Evolutionary conservation across 805 yeast genomes (phyloP), one percentile per base, ranked within the genome.

Genomic region (Torulaspora quercuum): DNA sequence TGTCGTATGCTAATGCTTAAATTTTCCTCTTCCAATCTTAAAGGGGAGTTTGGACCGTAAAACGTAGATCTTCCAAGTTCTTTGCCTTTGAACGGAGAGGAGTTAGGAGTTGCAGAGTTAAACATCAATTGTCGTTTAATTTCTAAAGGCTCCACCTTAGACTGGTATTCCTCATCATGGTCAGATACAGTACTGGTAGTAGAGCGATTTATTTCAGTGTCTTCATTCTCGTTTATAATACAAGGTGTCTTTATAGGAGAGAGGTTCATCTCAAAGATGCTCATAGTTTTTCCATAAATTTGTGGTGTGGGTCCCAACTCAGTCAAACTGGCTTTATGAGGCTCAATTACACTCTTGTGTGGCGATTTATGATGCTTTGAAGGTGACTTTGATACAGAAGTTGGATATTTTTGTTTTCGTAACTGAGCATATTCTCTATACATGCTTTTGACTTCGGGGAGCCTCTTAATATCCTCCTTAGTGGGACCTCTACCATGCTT

Each of bases 231-330:
- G 7, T n/a, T n/a, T 8, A 7, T n/a, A 7, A 12, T 30, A 9
- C 14, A 9, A 13, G 29, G 25, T 17, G 48, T 25, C 29, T 47
- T 50, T 3, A 52, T 42, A 9, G 66, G 59, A 5, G 65, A 63
- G 8, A 57, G 27, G 11, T 43, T 48, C 45, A 78, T 65, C 43
- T 85, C 95, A 52, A 86, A 80, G 3, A 86, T 67, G 11, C 92
- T 78, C 21, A 83, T 56, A 0, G 84, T 83, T 36, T 81, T 73
- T 0, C 95, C 95, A 43, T 80, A 70, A 7, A 85, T 70, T 49
- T 86, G 95, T 0, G 95, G 95, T 0, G 95, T 86, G 1, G 95
- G 95, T 0, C 95, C 95, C 8, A 85, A 55, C 42, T 77, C 82
- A 0, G 50, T 33, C 30, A 27, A 34, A 7, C 29, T 29, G 6